Evolutionary conservation across 176 grass and related monocot species (phyloP).

Genomic region (Rhipidocladum racemiflorum): DNA sequence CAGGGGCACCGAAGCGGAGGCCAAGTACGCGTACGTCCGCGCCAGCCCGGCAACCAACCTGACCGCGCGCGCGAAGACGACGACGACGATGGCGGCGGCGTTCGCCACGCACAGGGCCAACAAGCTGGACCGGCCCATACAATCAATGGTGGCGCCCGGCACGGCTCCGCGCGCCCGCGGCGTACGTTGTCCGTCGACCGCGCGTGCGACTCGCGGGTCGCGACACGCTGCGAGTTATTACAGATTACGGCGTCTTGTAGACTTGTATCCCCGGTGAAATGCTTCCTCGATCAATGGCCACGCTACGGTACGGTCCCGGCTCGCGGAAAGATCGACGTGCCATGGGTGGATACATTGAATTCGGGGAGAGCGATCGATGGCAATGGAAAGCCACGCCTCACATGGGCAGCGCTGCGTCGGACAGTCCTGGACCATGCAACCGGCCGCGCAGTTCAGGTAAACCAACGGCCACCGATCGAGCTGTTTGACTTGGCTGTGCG

Average conservation of each 20-base stretch:
- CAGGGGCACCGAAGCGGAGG: not conserved
- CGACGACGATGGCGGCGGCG: no score
- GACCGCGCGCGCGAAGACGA: not conserved
- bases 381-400: constrained; percentile 23
- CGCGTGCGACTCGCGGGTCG: not conserved
- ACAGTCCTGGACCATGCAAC: not conserved
- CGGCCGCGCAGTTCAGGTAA: constrained; percentile 18
- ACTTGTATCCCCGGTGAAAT: not conserved
- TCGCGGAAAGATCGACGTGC: not conserved
- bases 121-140: not conserved
- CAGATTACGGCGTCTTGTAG: not conserved
- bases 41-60: not conserved
- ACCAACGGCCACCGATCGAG: constrained; percentile 11
- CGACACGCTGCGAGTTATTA: not conserved
- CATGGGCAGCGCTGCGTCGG: constrained; percentile 11
- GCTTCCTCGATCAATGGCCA: not conserved
- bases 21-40: not conserved
- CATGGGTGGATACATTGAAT: not conserved
- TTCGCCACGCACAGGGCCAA: not conserved
- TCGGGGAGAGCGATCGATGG: constrained; percentile 7
- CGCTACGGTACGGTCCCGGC: not conserved
- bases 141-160: not conserved
- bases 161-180: not conserved
- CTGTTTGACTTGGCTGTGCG: not conserved
- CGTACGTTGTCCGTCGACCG: no score